Base-by-base conservation (phyloP, 768 basidiomycete genomes). In the Pisolithus albus region DNA sequence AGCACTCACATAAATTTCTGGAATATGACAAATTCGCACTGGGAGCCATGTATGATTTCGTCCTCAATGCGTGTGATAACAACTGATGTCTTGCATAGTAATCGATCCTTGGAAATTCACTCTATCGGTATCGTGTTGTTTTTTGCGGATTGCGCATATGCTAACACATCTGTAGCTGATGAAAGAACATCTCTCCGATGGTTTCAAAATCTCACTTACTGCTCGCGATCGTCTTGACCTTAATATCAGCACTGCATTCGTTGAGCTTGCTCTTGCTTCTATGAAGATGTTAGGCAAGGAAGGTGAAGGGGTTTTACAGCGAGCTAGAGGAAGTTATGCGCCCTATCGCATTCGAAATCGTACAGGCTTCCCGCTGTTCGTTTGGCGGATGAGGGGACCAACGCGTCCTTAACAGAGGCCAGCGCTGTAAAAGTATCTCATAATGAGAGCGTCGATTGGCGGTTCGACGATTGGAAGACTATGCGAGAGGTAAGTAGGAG, bases 21-120 rank as follows among this genome's bases (percentile, higher is more conserved):
- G 91, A 99, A 99, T 67, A 69, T 98, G 46, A 84, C 86, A 21
- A 97, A 96, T 63, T 98, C 96, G 45, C 92, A 98, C 61, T 99
- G 96, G 92, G 96, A 98, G 68, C 95, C 96, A 28, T 66, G 88
- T 88, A 62, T 56, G 84, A 37, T 46, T 70, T 11, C 50, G 39
- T 57, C 34, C 7, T 46, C 32, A 42, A 42, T 26, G n/a, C 4
- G n/a, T 18, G 39, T 26, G 44, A 46, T 28, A 8, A 5, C 3
- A 26, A 16, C 37, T 70, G 50, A 68, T 23, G 10, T n/a, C 50
- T 36, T 23, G 15, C 11, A 38, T 44, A 90, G 87, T 99, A 49
- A 90, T 95, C 55, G 96, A 99, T 63, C 96, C 96, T 3, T 99
- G 95, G 94, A 86, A 83, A 16, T 87, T 96, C 58, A 83, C 84